These are phyloP conservation scores for Testicularia cyperi DNA, from an alignment of 1,284 basidiomycete species.

Conservation along the genomic window DNA sequence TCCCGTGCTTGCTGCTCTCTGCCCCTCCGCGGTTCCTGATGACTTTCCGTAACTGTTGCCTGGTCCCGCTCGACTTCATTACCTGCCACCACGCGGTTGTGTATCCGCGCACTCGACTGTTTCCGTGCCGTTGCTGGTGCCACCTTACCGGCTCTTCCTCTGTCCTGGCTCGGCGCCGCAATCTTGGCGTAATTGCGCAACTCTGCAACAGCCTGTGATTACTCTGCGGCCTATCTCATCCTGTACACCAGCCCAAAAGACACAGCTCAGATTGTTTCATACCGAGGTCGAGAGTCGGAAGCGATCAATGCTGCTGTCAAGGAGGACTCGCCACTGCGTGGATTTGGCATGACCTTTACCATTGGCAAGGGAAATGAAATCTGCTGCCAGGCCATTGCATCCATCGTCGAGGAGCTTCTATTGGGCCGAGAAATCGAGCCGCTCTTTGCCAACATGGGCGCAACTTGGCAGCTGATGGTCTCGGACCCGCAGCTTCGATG, in stretches of 20 bases:
- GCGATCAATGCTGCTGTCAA: constrained; percentile 39
- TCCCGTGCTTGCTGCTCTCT: too few species aligned
- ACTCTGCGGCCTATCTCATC: constrained; percentile 85
- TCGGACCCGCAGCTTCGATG: constrained; percentile 45
- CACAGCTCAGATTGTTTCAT: constrained; percentile 20
- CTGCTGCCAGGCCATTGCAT: constrained; percentile 62
- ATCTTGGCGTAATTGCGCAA: too few species aligned
- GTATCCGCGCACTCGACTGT: too few species aligned
- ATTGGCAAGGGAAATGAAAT: constrained; percentile 67
- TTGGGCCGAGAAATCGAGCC: constrained; percentile 80
- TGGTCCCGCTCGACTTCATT: too few species aligned
- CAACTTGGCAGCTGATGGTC: constrained; percentile 39
- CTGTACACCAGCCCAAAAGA: constrained; percentile 68
- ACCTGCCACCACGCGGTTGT: too few species aligned
- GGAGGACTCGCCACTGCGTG: constrained; percentile 64
- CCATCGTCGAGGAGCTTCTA: constrained; percentile 68
- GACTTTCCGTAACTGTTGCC: too few species aligned
- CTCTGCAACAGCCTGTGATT: constrained; percentile 72
- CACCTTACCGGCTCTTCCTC: too few species aligned
- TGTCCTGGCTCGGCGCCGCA: too few species aligned
- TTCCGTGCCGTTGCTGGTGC: too few species aligned
- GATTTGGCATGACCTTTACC: constrained; percentile 60
- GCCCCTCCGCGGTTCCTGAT: too few species aligned
- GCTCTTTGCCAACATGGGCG: constrained; percentile 78
- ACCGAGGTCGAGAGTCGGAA: constrained; percentile 30